Evolutionary conservation across 2,329 filamentous ascomycete genomes (phyloP), one percentile per base, ranked within the genome.

Genomic region (Triangularia setosa): DNA sequence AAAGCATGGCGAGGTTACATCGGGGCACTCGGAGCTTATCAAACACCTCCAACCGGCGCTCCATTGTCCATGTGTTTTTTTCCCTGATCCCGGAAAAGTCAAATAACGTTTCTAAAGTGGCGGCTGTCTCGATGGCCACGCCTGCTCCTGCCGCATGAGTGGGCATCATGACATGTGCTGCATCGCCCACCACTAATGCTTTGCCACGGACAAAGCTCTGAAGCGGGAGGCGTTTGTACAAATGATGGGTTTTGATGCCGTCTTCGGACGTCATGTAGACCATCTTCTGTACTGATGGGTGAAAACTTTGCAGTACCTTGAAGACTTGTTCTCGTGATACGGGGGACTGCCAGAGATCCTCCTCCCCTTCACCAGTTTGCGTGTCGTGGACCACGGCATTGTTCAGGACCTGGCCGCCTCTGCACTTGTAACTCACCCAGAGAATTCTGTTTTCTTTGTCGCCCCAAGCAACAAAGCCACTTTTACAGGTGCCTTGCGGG

Each of bases 91-190:
- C 60, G 40, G 40, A 48, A 48, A 48, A 21, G 2, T 33, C 40
- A 18, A 70, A 63, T n/a, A 69, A 18, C 16, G 65, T 62, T 33
- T 70, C 68, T 16, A 70, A 24, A 5, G 64, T 28, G 1, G 67
- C 67, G 0, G 65, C 64, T 1, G 62, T 64, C 64, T 68, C 67
- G 16, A 69, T 67, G 27, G 64, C 65, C 3, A 68, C 63, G 23
- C 64, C 64, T 1, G 61, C 64, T 5, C 65, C 67, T 2, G 67
- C 65, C 3, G 65, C 67, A 14, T 70, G 67, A 2, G 67, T 66
- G 0, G 67, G 68, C 59, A 70, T 52, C 67, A 70, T 70, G 24
- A 66, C 62, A 33, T 69, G 67, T 12, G 68, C 67, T 1, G 67
- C 68, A 25, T 69, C 68, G 5, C 68, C 68, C 14, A 69, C 55